phyloP scores from a whole-genome alignment of 2,329 filamentous ascomycete species.

The Epichloe aotearoae region DNA sequence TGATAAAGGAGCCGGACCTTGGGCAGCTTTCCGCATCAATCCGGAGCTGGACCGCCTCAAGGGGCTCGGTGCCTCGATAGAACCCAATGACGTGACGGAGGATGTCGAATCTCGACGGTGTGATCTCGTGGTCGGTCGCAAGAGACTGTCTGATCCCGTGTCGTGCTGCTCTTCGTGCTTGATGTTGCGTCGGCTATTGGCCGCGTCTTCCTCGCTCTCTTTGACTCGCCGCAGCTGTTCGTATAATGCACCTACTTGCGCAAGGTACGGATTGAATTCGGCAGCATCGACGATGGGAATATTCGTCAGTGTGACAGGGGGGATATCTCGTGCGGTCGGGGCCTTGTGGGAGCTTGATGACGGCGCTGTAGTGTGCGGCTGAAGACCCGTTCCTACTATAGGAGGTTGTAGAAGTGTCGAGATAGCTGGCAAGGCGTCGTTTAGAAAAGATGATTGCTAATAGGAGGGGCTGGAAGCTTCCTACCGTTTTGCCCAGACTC shows the following conservation, averaged over 20 bases:
- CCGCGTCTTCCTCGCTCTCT: slow-evolving; percentile 55
- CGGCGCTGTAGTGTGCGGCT: slow-evolving; percentile 63
- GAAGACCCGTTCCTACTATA: slow-evolving; percentile 75
- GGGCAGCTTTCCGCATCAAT: slow-evolving; percentile 44
- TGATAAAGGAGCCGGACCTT: slow-evolving; percentile 72
- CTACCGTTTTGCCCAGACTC: slow-evolving; percentile 78
- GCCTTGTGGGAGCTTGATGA: slow-evolving; percentile 62
- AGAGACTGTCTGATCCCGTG: slow-evolving; percentile 27
- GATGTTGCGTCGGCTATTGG: slow-evolving; percentile 26
- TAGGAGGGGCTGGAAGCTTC: not conserved
- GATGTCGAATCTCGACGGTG: slow-evolving; percentile 25
- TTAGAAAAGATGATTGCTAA: not conserved
- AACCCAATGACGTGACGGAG: slow-evolving; percentile 36
- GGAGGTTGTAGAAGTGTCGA: slow-evolving; percentile 86
- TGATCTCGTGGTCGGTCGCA: slow-evolving; percentile 27
- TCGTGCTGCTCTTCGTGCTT: slow-evolving; percentile 31
- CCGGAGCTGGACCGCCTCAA: slow-evolving; percentile 32
- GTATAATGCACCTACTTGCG: slow-evolving; percentile 75
- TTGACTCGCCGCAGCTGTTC: slow-evolving; percentile 79
- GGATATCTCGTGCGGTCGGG: slow-evolving; percentile 79
- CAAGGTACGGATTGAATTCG: slow-evolving; percentile 73
- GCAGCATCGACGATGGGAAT: slow-evolving; percentile 67
- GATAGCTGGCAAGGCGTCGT: slow-evolving; percentile 46
- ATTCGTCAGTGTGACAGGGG: slow-evolving; percentile 87
- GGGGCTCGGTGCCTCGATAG: slow-evolving; percentile 31